Base-by-base conservation (phyloP, 2,329 filamentous ascomycete species). In the Aspergillus pseudonomiae region DNA sequence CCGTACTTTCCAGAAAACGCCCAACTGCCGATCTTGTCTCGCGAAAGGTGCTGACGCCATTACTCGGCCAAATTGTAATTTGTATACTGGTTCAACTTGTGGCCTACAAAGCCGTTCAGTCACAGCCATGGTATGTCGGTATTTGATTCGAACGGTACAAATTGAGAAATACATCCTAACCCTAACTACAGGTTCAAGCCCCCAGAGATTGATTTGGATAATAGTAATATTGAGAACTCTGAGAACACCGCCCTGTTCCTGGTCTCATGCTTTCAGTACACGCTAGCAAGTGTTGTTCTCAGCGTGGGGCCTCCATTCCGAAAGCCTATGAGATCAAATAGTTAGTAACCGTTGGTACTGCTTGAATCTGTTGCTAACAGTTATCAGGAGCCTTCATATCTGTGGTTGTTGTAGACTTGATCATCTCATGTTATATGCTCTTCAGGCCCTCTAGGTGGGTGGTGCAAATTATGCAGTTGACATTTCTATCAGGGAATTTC, bases 221-320 rank as follows among this genome's bases (percentile, higher is more conserved):
- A 95, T 73, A 90, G 91, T 28, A 96, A 95, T 74, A 90, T 94
- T 59, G 85, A 90, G 71, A 98, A 98, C 77, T 97, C 93, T 11
- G 91, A 98, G 72, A 98, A 99, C 73, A 97, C 94, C 0, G 89
- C 91, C 0, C 82, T 99, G 1, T 99, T 99, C 81, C 80, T 98
- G 34, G 83, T 94, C 6, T 96, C 91, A 1, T 97, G 93, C 76
- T 98, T 94, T 73, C 94, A 98, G 76, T 99, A 99, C 77, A 96
- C 96, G 43, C 84, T 97, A 26, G 91, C 93, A 0, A 95, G 92
- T 4, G 85, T 98, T 45, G 91, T 98, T 1, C 84, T 99, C 34
- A 96, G 91, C 70, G 92, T 95, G n/a, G 96, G 95, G 1, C 89
- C 87, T 39, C 95, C 95, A 0, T 99, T 97, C 80, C 86, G 95